Base-by-base conservation (phyloP, 2,329 filamentous ascomycete species). In the Torrubiellomyces zombiae region DNA sequence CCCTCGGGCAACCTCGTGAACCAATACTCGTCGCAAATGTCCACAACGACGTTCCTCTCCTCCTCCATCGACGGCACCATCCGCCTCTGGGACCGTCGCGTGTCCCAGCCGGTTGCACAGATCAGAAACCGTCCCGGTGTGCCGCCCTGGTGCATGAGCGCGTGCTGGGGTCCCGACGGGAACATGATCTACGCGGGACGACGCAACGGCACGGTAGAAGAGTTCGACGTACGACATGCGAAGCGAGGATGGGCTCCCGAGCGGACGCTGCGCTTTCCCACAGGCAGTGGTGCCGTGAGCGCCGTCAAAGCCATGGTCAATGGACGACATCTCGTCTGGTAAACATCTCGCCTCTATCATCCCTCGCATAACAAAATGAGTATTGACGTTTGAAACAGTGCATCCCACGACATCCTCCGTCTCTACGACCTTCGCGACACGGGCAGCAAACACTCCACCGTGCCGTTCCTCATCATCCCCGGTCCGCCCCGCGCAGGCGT, bases 121-220 rank as follows among this genome's bases (percentile, higher is more conserved):
- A 86, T 95, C 28, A 60, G 63, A 2, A 80, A 78, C 11, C 62
- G 73, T 8, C 67, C 71, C 8, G 72, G 73, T 11, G 79, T 82
- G 1, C 86, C 89, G 1, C 89, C 86, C 0, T 98, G 86, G 86
- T 95, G 86, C 50, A 94, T 93, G 73, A 85, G 81, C 36, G 82
- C 83, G 1, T 93, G 83, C 55, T 98, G 89, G 89, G 86, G 78
- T 27, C 83, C 83, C 0, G 80, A 94, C 45, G 89, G 89, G 9
- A 95, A 95, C 51, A 82, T 71, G 50, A 85, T 98, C 39, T 98
- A 93, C 51, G 85, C 79, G 0, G 89, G 89, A 1, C 64, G 89
- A 15, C 66, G 89, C 29, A 95, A 95, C 48, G 69, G 82, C 25
- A 91, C 82, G 0, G 89, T 98, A 0, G 89, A 98, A 38, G 89